Percentiles rank a stretch among this genome's conserved stretches.
phyloP scores from a whole-genome alignment of 179 eudicot genomes.

The Silene coronaria region DNA sequence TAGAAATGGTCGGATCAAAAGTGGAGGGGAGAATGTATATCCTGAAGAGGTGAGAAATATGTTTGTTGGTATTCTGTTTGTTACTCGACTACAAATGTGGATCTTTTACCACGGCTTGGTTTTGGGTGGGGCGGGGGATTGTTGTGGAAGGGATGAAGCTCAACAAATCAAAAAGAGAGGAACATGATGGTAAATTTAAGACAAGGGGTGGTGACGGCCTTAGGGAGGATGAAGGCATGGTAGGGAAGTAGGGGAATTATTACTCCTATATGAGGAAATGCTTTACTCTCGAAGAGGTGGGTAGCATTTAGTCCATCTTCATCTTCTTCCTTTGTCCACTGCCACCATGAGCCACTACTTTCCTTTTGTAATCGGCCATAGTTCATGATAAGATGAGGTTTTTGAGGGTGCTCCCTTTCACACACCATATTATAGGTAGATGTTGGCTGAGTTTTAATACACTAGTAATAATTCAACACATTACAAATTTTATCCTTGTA shows the following conservation, averaged over 20 bases:
- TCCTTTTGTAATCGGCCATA: no score
- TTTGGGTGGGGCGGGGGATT: neutral
- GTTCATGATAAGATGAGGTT: neutral
- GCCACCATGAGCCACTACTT: no score
- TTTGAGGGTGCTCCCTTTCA: neutral
- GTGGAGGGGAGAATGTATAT: slow-evolving; percentile 89
- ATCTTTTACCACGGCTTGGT: neutral
- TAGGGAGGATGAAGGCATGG: no score
- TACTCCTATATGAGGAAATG: no score
- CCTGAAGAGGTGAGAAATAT: slow-evolving; percentile 71
- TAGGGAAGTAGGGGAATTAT: no score
- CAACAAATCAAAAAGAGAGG: no score
- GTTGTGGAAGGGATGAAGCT: no score
- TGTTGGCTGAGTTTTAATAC: neutral
- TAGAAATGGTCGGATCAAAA: slow-evolving; percentile 70
- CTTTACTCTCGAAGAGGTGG: no score
- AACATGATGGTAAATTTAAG: no score
- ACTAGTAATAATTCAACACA: neutral
- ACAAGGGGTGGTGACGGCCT: no score
- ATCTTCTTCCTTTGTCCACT: no score
- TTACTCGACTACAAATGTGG: neutral
- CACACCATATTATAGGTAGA: neutral
- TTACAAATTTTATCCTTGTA: neutral
- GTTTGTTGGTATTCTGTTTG: neutral
- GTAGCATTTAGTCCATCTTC: no score